Base-by-base conservation (phyloP, 352 stramenopile species). In the Globisporangium emineosum region DNA sequence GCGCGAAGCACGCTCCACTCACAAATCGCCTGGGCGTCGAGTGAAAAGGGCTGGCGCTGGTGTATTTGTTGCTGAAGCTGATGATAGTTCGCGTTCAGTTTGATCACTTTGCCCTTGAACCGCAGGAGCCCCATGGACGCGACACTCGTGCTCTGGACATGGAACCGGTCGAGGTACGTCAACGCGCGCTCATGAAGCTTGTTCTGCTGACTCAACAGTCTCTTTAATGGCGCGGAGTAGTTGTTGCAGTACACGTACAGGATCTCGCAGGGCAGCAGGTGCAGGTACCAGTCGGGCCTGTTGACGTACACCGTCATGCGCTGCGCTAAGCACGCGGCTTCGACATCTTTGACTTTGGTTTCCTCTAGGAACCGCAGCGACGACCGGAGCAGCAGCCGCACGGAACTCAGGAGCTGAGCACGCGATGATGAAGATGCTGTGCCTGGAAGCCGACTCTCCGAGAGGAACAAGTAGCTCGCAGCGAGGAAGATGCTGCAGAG, bases 401-500 rank as follows among this genome's bases (percentile, higher is more conserved):
- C 71, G 0, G 76, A 83, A 40, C 40, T 62, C 17, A 74, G 58
- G 2, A 71, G 40, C 51, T 81, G 76, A 7, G 29, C 8, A 6
- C 17, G 17, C 2, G 40, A 47, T 5, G 40, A 47, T 8, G 40
- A 47, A 3, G 40, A 47, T 7, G 33, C 4, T 17, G 35, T 19
- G 35, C 40, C 9, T 23, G 21, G 40, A 23, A 12, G 7, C 40
- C 23, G 17, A 12, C 40, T 1, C 0, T 32, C 56, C 7, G 52
- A 19, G 50, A 37, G 35, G 15, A 77, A 32, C 25, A 84, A 54
- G 50, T 80, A 76, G 19, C 53, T 64, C 21, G 66, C 67, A 2
- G 73, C 76, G 49, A 80, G 30, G 37, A 84, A 84, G 19, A 81
- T 53, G 35, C 76, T 78, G 27, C 69, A 69, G 19, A 84, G 65